Evolutionary conservation across 2,329 filamentous ascomycete species (phyloP), one percentile per base, ranked within the genome.

Genomic region (Colletotrichum trifolii): DNA sequence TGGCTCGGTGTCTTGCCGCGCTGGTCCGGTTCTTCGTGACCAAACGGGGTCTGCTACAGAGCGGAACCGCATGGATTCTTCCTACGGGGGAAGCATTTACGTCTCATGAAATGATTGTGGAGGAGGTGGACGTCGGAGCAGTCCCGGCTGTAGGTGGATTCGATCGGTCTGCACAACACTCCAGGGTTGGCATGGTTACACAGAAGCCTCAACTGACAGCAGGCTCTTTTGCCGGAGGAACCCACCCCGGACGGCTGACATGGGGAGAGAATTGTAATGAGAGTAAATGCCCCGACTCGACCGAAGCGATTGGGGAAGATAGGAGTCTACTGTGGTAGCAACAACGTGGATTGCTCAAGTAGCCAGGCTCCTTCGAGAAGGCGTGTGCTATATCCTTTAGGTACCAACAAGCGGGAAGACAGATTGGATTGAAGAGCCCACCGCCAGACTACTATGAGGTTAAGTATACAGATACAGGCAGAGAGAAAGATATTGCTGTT

Each of bases 101-200:
- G 45, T 61, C 38, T 60, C 50, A 17, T 35, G 46, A 49, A 49
- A 25, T 35, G 33, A 38, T 46, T 12, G 34, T 35, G 54, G 46
- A 35, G 49, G 46, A 39, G 35, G 36, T 58, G 56, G 50, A 40
- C 46, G 40, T 50, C 39, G 61, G 56, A 60, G 35, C 12, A 35
- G 38, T 46, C 17, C 57, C 61, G 50, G 55, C 61, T 12, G 40
- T 46, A 38, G 45, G 60, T 58, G 60, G 47, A 36, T 53, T 47
- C 54, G 54, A 58, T 58, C 54, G 36, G 35, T 46, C 43, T 57
- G 45, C 45, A 35, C 54, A 48, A 57, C 45, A 57, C 45, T 39
- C 35, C 47, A 25, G 25, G 25, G 25, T 25, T 3, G 25, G 25
- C 25, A 25, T 25, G 50, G 39, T 61, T 46, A 64, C 57, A 52